Base-by-base conservation (phyloP, 164 flowering plant genomes). In the Kalanchoe fedtschenkoi region DNA sequence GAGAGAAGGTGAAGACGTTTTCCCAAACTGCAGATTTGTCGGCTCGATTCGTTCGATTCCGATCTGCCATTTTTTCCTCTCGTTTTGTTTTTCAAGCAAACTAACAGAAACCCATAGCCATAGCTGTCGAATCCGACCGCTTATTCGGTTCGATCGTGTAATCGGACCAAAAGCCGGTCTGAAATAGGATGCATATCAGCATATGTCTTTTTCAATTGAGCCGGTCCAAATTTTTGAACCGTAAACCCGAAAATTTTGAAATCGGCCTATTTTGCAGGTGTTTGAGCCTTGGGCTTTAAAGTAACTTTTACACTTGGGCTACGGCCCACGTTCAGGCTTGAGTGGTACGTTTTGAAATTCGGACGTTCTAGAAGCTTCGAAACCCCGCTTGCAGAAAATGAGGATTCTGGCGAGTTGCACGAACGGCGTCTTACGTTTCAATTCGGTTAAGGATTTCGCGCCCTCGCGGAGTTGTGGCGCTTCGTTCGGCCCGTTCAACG, bases 401-500 rank as follows among this genome's bases (percentile, higher is more conserved):
- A 22, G 55, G 56, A 26, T 51, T 26, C 17, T 51, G 30, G 56
- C 24, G 17, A 28, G 56, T 32, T 51, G 32, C 14, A 51, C 13
- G 28, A 51, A 11, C 13, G 56, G 32, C 14, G 32, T 51, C 5
- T 51, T 51, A 11, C 56, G 56, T 26, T 26, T 51, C 30, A 17
- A 51, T 26, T 26, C 14, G 56, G 15, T 24, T 26, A 51, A 24
- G n/a, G 30, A 24, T 51, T 51, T 24, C 13, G 28, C 13, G 56
- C 6, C 1, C 26, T 47, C 5, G 32, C 32, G 56, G 56, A 24
- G 21, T 11, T 8, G n/a, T 44, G 53, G 55, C 2, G 26, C 9
- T 46, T 3, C 65, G 44, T 78, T 78, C 63, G 87, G 90, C 32
- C 92, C 92, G 10, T 84, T 89, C 76, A 76, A 78, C 37, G 63